Conservation (phyloP, 345 rosid species). For the Citrus mangshanensis region DNA sequence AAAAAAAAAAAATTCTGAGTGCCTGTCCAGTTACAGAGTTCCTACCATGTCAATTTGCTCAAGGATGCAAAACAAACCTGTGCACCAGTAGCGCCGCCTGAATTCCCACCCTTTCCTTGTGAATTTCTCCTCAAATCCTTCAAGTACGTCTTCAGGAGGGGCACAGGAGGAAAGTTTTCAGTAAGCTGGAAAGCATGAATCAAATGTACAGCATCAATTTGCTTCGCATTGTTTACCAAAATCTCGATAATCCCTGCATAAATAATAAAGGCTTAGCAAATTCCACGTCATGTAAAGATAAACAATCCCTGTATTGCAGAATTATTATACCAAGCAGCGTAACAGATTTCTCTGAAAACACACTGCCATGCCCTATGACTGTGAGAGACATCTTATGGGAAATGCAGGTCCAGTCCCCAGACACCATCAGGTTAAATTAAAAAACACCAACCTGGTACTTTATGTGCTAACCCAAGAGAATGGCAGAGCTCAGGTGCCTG, state of each 20-base stretch:
- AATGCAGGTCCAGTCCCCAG: slow-evolving; percentile 27
- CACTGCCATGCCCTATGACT: slow-evolving; percentile 6
- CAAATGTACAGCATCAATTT: slow-evolving; percentile 54
- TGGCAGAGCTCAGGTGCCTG: slow-evolving; percentile 65
- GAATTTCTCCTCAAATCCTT: slow-evolving; percentile 54
- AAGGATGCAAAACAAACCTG: slow-evolving; percentile 31
- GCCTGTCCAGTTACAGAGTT: not conserved
- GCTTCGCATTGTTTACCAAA: slow-evolving; percentile 44
- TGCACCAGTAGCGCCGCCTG: slow-evolving; percentile 25
- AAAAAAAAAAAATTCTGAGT: not conserved
- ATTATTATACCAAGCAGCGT: not conserved
- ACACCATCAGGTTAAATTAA: slow-evolving; percentile 36
- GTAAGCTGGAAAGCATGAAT: slow-evolving; percentile 52
- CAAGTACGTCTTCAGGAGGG: slow-evolving; percentile 50
- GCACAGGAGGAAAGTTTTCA: slow-evolving; percentile 52
- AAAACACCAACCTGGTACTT: slow-evolving; percentile 70
- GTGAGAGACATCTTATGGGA: slow-evolving; percentile 20
- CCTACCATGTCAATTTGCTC: not conserved
- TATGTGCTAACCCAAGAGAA: slow-evolving; percentile 57
- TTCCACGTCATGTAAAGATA: not conserved
- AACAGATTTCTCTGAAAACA: slow-evolving; percentile 1
- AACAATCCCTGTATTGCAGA: not conserved
- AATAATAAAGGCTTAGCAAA: slow-evolving; percentile 4
- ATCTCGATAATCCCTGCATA: slow-evolving; percentile 47
- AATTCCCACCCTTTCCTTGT: slow-evolving; percentile 40